phyloP scores from a whole-genome alignment of 1,284 basidiomycete genomes.

The Cutaneotrichosporon mucoides region DNA sequence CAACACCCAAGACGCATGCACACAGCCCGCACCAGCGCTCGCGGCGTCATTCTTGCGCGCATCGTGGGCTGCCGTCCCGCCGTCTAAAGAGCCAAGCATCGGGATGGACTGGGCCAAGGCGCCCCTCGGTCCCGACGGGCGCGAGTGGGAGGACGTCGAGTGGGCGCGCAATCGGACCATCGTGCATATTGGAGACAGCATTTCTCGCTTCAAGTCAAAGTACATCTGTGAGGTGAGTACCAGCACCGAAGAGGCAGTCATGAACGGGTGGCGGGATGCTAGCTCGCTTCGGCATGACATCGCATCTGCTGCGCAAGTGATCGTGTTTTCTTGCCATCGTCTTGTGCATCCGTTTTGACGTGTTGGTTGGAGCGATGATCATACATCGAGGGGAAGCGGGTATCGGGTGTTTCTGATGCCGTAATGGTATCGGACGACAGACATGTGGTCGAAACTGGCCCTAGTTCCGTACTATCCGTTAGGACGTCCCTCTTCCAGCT shows the following conservation, averaged over 20 bases:
- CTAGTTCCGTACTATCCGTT: too few relatives aligned
- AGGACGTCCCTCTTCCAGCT: too few relatives aligned
- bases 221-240: conserved; percentile 20
- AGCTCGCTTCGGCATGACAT: too few relatives aligned
- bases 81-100: not conserved
- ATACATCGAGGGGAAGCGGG: too few relatives aligned
- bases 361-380: too few relatives aligned
- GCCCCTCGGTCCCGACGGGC: conserved; percentile 7
- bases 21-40: conserved; percentile 7
- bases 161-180: conserved; percentile 19
- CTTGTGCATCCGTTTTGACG: too few relatives aligned
- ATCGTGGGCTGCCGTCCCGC: conserved; percentile 2
- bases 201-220: conserved; percentile 9
- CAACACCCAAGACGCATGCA: not conserved
- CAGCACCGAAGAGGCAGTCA: not conserved
- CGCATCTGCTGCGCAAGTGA: too few relatives aligned
- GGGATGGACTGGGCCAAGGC: not conserved
- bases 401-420: too few relatives aligned
- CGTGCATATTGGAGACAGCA: conserved; percentile 17
- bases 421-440: too few relatives aligned
- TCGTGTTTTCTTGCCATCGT: too few relatives aligned
- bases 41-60: conserved; percentile 8
- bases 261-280: too few relatives aligned
- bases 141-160: conserved; percentile 18
- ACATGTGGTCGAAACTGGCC: too few relatives aligned